phyloP scores from a whole-genome alignment of 139 green algal species.

The Chlamydomonas applanata region DNA sequence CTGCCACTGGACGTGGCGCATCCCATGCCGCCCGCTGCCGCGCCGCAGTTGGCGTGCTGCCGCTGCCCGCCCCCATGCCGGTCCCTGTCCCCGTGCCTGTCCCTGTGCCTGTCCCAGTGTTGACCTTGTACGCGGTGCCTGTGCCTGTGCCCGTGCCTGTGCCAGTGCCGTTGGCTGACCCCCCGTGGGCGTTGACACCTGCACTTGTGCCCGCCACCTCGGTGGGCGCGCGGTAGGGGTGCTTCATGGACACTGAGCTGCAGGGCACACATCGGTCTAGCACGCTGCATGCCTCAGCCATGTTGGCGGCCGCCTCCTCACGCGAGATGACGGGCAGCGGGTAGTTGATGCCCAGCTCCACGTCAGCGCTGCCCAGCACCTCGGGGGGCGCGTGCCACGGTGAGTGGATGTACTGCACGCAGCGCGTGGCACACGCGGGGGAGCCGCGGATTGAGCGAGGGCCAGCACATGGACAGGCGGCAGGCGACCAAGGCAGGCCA shows the following conservation, averaged over 20 bases:
- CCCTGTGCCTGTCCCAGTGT: no score
- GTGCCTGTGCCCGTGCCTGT: not conserved
- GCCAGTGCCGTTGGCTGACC: not conserved
- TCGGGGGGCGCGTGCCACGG: constrained; percentile 68
- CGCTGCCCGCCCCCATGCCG: no score
- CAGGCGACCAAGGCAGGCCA: no score
- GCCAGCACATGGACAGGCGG: no score
- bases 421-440: no score
- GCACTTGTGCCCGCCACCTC: no score
- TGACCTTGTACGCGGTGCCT: not conserved
- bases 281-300: not conserved
- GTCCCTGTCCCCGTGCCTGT: no score
- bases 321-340: constrained; percentile 57
- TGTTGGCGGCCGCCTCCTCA: constrained; percentile 1
- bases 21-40: no score
- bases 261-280: not conserved
- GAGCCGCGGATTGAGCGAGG: no score
- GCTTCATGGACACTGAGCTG: not conserved
- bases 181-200: not conserved
- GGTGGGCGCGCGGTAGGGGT: constrained; percentile 2
- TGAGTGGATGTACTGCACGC: constrained; percentile 43
- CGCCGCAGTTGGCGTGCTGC: no score
- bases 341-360: constrained; percentile 74
- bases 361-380: constrained; percentile 49
- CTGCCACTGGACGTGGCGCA: no score